Conservation (phyloP, 139 green algal species). For the Mesotaenium endlicherianum region DNA sequence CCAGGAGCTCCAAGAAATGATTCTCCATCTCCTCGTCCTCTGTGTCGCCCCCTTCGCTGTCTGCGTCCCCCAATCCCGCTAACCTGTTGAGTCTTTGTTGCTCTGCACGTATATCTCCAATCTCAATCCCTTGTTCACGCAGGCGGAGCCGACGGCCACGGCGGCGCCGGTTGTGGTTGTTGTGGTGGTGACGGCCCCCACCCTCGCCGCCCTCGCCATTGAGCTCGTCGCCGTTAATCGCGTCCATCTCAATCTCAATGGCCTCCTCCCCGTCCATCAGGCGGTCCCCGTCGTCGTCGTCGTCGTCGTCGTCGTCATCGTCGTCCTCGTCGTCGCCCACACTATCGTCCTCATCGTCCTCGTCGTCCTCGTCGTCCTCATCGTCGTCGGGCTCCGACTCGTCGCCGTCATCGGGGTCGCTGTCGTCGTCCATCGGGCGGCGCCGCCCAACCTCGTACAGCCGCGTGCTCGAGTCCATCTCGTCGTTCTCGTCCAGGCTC, state of each 20-base stretch:
- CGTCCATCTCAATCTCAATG: constrained; percentile 10
- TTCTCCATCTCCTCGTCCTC: no score
- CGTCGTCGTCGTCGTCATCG: no score
- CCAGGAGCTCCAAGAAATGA: no score
- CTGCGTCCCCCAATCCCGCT: not conserved
- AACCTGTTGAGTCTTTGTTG: no score
- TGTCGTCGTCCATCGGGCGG: constrained; percentile 47
- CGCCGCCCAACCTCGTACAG: constrained; percentile 64
- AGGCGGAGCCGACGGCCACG: no score
- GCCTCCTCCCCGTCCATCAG: constrained; percentile 16
- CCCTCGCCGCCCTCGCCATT: constrained; percentile 19
- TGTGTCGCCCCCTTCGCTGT: not conserved
- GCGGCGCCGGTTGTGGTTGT: no score
- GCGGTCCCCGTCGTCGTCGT: constrained; percentile 24
- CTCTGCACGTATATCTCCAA: not conserved
- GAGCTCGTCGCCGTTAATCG: not conserved
- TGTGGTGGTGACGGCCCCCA: no score
- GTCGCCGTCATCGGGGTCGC: constrained; percentile 48
- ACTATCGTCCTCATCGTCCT: no score
- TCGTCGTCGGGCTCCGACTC: constrained; percentile 42
- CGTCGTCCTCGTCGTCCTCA: constrained; percentile 52
- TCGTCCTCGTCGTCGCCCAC: not conserved
- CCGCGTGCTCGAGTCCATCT: constrained; percentile 21
- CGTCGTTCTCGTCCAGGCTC: constrained; percentile 57
- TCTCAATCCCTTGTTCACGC: no score